These are phyloP conservation scores for Ceratocystis albifundus DNA, from an alignment of 2,329 filamentous ascomycete genomes.

Conservation along the genomic window DNA sequence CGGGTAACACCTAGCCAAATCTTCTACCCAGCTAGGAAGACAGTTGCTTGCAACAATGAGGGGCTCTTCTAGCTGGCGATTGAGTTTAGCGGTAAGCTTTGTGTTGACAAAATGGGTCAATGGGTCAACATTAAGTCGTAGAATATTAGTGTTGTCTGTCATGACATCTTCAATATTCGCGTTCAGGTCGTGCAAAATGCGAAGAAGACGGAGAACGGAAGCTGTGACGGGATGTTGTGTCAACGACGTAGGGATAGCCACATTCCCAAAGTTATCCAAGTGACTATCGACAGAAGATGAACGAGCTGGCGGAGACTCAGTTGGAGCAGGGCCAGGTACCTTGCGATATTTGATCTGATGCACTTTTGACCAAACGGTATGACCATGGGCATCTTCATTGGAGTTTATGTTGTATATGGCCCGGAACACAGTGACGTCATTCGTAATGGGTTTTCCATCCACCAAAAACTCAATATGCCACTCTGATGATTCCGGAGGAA, in stretches of 20 bases:
- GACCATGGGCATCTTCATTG: slow-evolving; percentile 32
- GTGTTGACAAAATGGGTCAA: slow-evolving; percentile 95
- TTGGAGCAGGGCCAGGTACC: slow-evolving; percentile 68
- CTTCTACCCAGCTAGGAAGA: slow-evolving; percentile 89
- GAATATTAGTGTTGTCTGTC: slow-evolving; percentile 58
- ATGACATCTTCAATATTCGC: slow-evolving; percentile 86
- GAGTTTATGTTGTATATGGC: slow-evolving; percentile 58
- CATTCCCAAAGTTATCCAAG: slow-evolving; percentile 33
- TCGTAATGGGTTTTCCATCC: slow-evolving; percentile 68
- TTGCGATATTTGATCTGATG: slow-evolving; percentile 88
- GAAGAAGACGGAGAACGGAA: slow-evolving; percentile 75
- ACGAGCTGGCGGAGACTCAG: slow-evolving; percentile 44
- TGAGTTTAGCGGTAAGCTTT: slow-evolving; percentile 93
- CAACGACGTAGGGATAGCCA: slow-evolving; percentile 62
- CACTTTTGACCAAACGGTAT: slow-evolving; percentile 79
- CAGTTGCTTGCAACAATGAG: slow-evolving; percentile 95
- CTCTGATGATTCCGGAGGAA: slow-evolving; percentile 36
- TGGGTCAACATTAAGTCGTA: slow-evolving; percentile 67
- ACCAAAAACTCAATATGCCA: slow-evolving; percentile 97
- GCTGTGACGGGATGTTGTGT: slow-evolving; percentile 74
- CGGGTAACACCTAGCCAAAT: slow-evolving; percentile 82
- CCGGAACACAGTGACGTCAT: slow-evolving; percentile 91
- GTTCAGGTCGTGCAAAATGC: slow-evolving; percentile 85
- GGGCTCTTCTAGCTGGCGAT: slow-evolving; percentile 91
- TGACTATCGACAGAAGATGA: slow-evolving; percentile 7